Evolutionary conservation across 495 filamentous ascomycete genomes (phyloP).

Genomic region (Chaetomium cochliodes): DNA sequence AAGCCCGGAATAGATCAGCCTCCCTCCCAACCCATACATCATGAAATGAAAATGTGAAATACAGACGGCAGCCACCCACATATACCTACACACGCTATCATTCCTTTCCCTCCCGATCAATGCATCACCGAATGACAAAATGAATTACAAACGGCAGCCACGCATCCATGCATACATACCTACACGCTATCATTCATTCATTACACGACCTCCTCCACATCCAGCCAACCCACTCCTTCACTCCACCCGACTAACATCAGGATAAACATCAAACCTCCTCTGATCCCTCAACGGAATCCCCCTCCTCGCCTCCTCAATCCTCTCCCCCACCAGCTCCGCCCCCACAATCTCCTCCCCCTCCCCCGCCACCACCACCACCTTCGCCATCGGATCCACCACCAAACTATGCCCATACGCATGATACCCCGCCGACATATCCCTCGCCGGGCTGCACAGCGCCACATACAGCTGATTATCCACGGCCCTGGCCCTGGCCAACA

Average conservation of each 20-base stretch:
- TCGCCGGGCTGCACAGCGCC: constrained; percentile 84
- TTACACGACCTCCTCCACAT: neutral
- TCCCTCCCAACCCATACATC: neutral
- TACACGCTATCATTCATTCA: neutral
- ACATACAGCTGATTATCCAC: constrained; percentile 96
- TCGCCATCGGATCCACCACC: constrained; percentile 85
- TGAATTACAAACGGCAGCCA: neutral
- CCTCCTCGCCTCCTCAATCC: constrained; percentile 73
- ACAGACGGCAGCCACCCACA: neutral
- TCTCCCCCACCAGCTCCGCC: constrained; percentile 67
- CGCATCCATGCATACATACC: too few species aligned
- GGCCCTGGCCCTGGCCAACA: constrained; percentile 79
- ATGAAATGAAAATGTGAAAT: neutral
- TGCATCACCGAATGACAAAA: neutral
- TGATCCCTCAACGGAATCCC: constrained; percentile 83
- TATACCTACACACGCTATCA: neutral
- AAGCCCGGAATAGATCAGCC: constrained; percentile 9
- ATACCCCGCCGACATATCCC: constrained; percentile 75
- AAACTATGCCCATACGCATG: constrained; percentile 90
- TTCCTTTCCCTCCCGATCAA: neutral
- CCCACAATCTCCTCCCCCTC: constrained; percentile 74
- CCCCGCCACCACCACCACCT: constrained; percentile 69
- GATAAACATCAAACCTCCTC: constrained; percentile 93
- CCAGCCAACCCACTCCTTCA: constrained; percentile 28
- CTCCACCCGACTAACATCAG: constrained; percentile 68